Evolutionary conservation across 2,329 filamentous ascomycete genomes (phyloP), one percentile per base, ranked within the genome.

Genomic region (Verticillium longisporum): DNA sequence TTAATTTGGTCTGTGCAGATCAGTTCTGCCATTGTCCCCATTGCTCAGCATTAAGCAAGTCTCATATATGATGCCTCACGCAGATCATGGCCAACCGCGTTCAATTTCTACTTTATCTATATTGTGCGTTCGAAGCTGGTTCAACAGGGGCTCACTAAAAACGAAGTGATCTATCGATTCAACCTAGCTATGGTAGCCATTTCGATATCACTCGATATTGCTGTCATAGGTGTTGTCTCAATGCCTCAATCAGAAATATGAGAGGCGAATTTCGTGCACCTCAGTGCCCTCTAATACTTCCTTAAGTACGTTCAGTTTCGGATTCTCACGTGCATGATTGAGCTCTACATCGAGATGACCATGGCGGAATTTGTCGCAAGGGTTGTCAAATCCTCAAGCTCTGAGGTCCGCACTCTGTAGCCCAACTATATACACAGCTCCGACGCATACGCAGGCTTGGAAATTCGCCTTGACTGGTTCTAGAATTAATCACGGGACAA

Each of bases 31-130:
- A 15, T n/a, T 10, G 6, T 13, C 9, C 11, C 21, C 9, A 9
- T 18, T 10, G 4, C 15, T 14, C 13, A 50, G 26, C 11, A 4
- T 6, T 50, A 11, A 10, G 21, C 6, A 9, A 18, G 21, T 72
- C 80, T 21, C 78, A 82, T 63, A 66, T 71, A 2, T 70, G 71
- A 57, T 73, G 79, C 31, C 70, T 82, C 1, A 76, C 81, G 70
- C 79, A 81, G 67, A 82, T 82, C 61, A 81, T 82, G 66, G 76
- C 81, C 66, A 82, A 82, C 63, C 76, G 80, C 41, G 76, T 81
- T 83, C 15, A 83, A 83, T 60, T 72, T 73, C 57, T 80, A 80
- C 62, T 83, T 83, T 65, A 71, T 73, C 65, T 69, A 69, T 31
- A 71, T 73, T 1, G 80, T 83, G 38, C 77, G 77, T 21, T 69